phyloP scores from a whole-genome alignment of 2,329 filamentous ascomycete species.

The Neoscytalidium dimidiatum region DNA sequence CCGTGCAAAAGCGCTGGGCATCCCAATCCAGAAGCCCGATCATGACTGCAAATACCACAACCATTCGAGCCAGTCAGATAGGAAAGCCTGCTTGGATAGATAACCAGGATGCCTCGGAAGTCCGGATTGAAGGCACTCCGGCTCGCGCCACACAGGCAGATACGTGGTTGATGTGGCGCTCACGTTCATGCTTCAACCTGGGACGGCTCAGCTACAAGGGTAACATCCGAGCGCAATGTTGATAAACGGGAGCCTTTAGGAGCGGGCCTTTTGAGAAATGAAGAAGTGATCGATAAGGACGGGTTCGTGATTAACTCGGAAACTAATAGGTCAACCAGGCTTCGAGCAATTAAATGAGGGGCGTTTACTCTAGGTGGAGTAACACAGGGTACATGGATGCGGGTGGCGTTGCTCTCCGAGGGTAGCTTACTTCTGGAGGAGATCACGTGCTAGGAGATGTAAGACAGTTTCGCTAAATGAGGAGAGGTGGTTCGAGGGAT shows the following conservation, averaged over 20 bases:
- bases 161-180: not conserved
- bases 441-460: not conserved
- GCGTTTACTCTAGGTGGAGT: not conserved
- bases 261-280: not conserved
- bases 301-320: not conserved
- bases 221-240: not conserved
- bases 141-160: not conserved
- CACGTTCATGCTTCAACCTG: not conserved
- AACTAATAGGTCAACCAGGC: not conserved
- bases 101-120: not conserved
- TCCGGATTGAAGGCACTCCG: too few relatives aligned
- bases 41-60: not conserved
- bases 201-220: not conserved
- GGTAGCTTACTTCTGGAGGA: not conserved
- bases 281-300: too few relatives aligned
- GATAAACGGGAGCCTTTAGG: not conserved
- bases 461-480: not conserved
- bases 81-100: not conserved
- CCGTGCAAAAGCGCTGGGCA: not conserved
- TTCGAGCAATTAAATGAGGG: not conserved
- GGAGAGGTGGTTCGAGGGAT: not conserved
- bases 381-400: constrained; percentile 3
- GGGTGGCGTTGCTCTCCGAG: not conserved
- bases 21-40: not conserved
- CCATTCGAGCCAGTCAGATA: not conserved